A percentile compares a stretch with the other conserved stretches of the same genome.
Evolutionary conservation across 805 yeast genomes (phyloP).

Genomic region (Metahyphopichia silvanorum): DNA sequence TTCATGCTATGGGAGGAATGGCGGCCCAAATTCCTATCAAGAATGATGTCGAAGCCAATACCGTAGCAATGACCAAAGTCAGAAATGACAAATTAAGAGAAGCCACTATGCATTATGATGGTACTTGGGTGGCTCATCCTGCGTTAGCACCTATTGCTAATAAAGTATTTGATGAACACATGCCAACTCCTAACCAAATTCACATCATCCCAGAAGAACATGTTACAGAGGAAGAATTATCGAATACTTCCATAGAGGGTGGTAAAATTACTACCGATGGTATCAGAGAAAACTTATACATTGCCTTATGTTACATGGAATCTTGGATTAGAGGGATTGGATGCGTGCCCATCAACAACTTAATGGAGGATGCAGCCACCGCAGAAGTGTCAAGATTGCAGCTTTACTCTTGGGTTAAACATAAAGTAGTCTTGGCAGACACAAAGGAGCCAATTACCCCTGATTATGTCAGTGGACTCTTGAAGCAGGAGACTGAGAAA

Average conservation of each 20-base stretch:
- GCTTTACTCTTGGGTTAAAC: slow-evolving; percentile 17
- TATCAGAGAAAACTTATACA: slow-evolving; percentile 16
- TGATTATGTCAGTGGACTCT: slow-evolving; percentile 7
- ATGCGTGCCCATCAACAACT: slow-evolving; percentile 18
- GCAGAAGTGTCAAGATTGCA: slow-evolving; percentile 20
- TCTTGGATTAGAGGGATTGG: slow-evolving; percentile 18
- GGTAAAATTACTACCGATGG: slow-evolving; percentile 13
- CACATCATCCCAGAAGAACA: slow-evolving; percentile 9
- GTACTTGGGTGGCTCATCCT: slow-evolving; percentile 22
- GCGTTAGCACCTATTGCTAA: slow-evolving; percentile 17
- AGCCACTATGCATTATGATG: slow-evolving; percentile 18
- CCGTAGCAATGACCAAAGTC: slow-evolving; percentile 15
- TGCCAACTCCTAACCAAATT: slow-evolving; percentile 22
- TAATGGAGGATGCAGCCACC: slow-evolving; percentile 23
- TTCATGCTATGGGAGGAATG: slow-evolving; percentile 24
- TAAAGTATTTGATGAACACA: slow-evolving; percentile 12
- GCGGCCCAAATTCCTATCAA: slow-evolving; percentile 23
- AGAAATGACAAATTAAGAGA: slow-evolving; percentile 16
- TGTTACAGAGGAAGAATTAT: slow-evolving; percentile 12
- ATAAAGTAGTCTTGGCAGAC: slow-evolving; percentile 12
- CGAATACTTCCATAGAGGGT: slow-evolving; percentile 12
- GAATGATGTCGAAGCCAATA: slow-evolving; percentile 13
- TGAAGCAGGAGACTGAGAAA: slow-evolving; percentile 12
- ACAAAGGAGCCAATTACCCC: slow-evolving; percentile 11
- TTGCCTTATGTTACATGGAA: slow-evolving; percentile 18